Conservation (phyloP, 2,329 filamentous ascomycete species). For the Rosellinia necatrix region DNA sequence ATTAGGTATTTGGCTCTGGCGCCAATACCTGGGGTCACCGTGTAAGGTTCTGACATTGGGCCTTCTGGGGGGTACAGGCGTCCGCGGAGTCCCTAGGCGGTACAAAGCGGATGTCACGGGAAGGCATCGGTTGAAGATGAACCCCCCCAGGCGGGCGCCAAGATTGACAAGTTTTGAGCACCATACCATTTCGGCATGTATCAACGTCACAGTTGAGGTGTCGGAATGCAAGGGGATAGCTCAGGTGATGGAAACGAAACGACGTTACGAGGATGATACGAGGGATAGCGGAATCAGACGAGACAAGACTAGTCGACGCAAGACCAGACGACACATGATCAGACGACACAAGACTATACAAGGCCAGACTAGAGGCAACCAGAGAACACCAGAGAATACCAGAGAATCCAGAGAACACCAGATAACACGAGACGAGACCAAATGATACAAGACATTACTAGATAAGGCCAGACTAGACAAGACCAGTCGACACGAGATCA, state of each 20-base stretch:
- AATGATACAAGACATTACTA: too few relatives aligned
- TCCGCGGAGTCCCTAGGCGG: conserved; percentile 26
- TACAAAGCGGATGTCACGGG: conserved; percentile 21
- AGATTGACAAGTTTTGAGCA: conserved; percentile 23
- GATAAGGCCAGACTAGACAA: conserved; percentile 8
- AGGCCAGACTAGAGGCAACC: too few relatives aligned
- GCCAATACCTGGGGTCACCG: not conserved
- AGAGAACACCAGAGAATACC: too few relatives aligned
- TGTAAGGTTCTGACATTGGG: conserved; percentile 24
- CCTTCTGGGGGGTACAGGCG: conserved; percentile 9
- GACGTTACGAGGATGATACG: conserved; percentile 18
- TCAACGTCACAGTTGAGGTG: too few relatives aligned
- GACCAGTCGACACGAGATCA: not conserved
- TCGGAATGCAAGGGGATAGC: too few relatives aligned
- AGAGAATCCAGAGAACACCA: too few relatives aligned
- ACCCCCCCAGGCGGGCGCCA: not conserved
- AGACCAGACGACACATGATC: too few relatives aligned
- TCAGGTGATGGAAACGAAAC: too few relatives aligned
- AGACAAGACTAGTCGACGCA: too few relatives aligned
- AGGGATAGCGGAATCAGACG: conserved; percentile 16
- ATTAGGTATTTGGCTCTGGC: conserved; percentile 24
- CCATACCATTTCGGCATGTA: not conserved
- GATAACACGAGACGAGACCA: too few relatives aligned
- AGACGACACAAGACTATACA: too few relatives aligned
- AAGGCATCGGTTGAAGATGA: conserved; percentile 23